Base-by-base conservation (phyloP, 2,329 filamentous ascomycete species). In the Phyllosticta citrichinensis region DNA sequence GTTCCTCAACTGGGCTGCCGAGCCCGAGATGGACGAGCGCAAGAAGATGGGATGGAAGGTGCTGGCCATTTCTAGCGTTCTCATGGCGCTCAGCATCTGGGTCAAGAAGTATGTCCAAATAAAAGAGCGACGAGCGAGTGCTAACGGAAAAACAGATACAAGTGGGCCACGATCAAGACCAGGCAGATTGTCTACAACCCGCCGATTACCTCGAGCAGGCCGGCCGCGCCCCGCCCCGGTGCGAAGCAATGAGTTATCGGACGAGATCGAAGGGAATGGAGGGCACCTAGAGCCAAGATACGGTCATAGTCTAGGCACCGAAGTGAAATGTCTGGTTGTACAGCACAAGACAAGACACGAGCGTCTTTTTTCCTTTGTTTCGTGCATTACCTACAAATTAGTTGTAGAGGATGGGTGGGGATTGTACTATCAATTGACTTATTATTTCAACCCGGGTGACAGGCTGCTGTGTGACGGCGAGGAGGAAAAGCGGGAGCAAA, bases 21-120 rank as follows among this genome's bases (percentile, higher is more conserved):
- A 99, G 82, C 94, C 94, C 56, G 94, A 99, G 83, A 96, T 97
- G 91, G 94, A 99, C 74, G 87, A 97, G 75, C 89, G 94, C 75
- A 99, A 99, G 89, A 94, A 91, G 82, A 99, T 97, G 94, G 94
- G 94, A 71, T 86, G 96, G 84, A 97, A 99, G 87, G 89, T 96
- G 60, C 77, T 99, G 69, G 86, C 88, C 67, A 84, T 96, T 67
- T 85, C 86, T 60, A 83, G 87, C 64, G 84, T 87, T 64, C 81
- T 99, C 65, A 88, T 91, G 74, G 91, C 90, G 62, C 72, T 97
- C 71, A 95, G 89, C 76, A 85, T 99, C 70, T 99, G 92, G 91
- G 88, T 97, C 67, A 99, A 99, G 89, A 87, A 92, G 81, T 80
- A 68, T 68, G 76, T 64, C 9, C 19, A 59, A 52, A 3, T n/a